Evolutionary conservation across 306 rosid genomes (phyloP).

Genomic region (Pyrus betulifolia): DNA sequence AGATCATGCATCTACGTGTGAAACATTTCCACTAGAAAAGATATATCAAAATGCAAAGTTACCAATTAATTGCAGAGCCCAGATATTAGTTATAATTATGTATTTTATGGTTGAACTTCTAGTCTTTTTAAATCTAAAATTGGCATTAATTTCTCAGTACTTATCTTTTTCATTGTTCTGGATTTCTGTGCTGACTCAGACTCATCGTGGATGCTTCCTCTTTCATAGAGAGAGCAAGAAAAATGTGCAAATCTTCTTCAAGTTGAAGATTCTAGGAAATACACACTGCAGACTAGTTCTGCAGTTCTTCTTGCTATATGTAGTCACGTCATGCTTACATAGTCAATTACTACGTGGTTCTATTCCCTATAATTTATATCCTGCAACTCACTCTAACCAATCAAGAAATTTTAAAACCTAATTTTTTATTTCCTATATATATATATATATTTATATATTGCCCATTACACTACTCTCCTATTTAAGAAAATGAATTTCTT

Average conservation of each 20-base stretch:
- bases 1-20: neutral
- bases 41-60: neutral
- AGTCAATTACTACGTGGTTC: neutral
- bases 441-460: no score
- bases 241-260: constrained; percentile 23
- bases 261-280: constrained; percentile 17
- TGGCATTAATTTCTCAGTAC: neutral
- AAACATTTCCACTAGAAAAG: neutral
- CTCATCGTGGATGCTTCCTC: constrained; percentile 13
- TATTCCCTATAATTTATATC: neutral
- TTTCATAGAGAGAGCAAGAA: constrained; percentile 2
- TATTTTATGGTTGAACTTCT: neutral
- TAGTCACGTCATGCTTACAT: constrained; percentile 47
- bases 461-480: neutral
- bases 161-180: neutral
- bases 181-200: neutral
- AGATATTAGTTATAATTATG: neutral
- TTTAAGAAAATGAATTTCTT: constrained; percentile 8
- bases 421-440: neutral
- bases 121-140: neutral
- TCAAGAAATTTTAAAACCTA: neutral
- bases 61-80: neutral
- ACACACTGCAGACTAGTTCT: constrained; percentile 13
- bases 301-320: neutral
- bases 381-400: constrained; percentile 28